Evolutionary conservation across 2,329 filamentous ascomycete genomes (phyloP), one percentile per base, ranked within the genome.

Genomic region (Phyllosticta ampelicida): DNA sequence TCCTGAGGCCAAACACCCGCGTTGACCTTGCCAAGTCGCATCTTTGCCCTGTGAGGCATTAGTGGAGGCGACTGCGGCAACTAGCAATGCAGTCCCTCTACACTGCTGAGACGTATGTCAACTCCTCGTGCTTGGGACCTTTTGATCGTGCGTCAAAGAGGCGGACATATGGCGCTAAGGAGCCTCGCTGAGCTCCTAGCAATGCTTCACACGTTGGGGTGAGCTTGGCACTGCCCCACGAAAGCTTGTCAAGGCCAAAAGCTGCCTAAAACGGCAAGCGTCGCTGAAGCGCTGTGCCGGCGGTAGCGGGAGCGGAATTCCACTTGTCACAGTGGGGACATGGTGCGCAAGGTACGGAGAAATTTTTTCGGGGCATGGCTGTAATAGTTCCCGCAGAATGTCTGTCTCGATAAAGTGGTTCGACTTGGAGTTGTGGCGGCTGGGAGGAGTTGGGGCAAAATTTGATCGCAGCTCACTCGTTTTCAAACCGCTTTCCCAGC

Each of bases 191-290:
- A 49, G 36, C 53, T 20, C 53, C 48, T 55, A 36, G 36, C 53
- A 13, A 28, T 55, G 53, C 53, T 26, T 51, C 54, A 56, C 51
- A 28, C 18, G 48, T 48, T 44, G 36, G 51, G n/a, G 13, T 18
- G 49, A 53, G 50, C 55, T 53, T 57, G 55, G 55, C 50, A 20
- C 11, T 53, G 55, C 52, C 29, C 23, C 49, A 57, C 50, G 55
- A 57, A 56, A 57, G 55, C 55, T 53, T 57, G 55, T 53, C 36
- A 5, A 44, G 13, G 36, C 36, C n/a, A 44, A 44, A 44, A 44
- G 36, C n/a, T 44, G 36, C 36, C 36, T 5, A 44, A 44, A 5
- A 6, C 36, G 36, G 36, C n/a, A 44, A 44, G 36, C 36, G 36
- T 16, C 36, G 13, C 36, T 44, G 36, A n/a, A 44, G 36, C n/a